phyloP scores from a whole-genome alignment of 1,139 yeast species.

The Taphrina wiesneri region DNA sequence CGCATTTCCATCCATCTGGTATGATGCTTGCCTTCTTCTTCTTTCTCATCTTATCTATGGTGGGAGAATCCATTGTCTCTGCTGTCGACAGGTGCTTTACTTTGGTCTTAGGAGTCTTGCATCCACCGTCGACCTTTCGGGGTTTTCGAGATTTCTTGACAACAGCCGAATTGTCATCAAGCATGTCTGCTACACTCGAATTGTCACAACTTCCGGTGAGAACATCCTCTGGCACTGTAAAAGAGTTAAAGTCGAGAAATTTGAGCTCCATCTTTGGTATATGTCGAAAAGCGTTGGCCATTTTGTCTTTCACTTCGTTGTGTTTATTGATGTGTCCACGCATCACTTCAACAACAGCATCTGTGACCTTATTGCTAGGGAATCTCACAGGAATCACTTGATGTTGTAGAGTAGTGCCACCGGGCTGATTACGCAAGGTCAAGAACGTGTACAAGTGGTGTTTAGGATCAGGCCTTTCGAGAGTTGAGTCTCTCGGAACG shows the following conservation, averaged over 20 bases:
- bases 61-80: not conserved
- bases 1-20: slow-evolving; percentile 22
- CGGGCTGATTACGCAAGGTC: slow-evolving; percentile 26
- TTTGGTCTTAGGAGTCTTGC: not conserved
- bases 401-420: slow-evolving; percentile 14
- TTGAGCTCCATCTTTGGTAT: slow-evolving; percentile 19
- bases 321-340: slow-evolving; percentile 20
- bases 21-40: slow-evolving; percentile 19
- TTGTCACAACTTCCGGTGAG: not conserved
- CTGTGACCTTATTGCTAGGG: not conserved
- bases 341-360: slow-evolving; percentile 1
- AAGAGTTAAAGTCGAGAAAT: not conserved
- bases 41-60: not conserved
- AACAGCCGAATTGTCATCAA: not conserved
- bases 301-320: slow-evolving; percentile 19
- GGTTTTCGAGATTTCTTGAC: not conserved
- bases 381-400: slow-evolving; percentile 25
- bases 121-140: not conserved
- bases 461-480: not conserved
- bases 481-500: slow-evolving; percentile 23
- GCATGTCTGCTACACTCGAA: not conserved
- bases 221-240: no score
- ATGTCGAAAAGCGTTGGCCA: slow-evolving; percentile 24
- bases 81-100: not conserved
- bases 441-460: slow-evolving; percentile 10